phyloP scores from a whole-genome alignment of 2,329 filamentous ascomycete genomes.

The Pseudocercospora crystallina region DNA sequence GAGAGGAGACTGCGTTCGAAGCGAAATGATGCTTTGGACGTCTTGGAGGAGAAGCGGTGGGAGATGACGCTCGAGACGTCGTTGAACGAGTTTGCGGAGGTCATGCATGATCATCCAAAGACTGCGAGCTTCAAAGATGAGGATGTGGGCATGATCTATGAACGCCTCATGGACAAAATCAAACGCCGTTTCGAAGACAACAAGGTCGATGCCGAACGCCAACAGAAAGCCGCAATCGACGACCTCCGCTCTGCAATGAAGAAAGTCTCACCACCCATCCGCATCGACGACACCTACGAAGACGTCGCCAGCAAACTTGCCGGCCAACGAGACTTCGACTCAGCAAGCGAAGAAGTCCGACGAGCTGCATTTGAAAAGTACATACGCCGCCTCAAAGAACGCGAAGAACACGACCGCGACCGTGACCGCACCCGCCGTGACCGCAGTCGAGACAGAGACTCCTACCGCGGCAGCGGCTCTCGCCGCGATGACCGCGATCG shows the following conservation, averaged over 20 bases:
- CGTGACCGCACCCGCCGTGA: conserved; percentile 27
- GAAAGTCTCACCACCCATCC: conserved; percentile 81
- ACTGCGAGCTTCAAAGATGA: conserved; percentile 85
- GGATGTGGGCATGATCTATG: conserved; percentile 76
- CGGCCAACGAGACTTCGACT: conserved; percentile 79
- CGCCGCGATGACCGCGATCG: conserved; percentile 44
- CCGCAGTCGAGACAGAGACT: conserved; percentile 48
- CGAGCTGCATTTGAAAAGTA: conserved; percentile 87
- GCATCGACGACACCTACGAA: conserved; percentile 80
- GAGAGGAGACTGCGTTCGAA: conserved; percentile 57
- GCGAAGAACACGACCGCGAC: conserved; percentile 62
- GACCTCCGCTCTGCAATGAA: conserved; percentile 83
- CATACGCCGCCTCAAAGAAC: conserved; percentile 82
- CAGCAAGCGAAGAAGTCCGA: conserved; percentile 81
- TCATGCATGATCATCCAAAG: conserved; percentile 82
- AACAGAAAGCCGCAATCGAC: conserved; percentile 82
- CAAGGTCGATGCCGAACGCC: conserved; percentile 75
- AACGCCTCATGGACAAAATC: conserved; percentile 84
- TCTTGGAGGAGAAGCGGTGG: conserved; percentile 73
- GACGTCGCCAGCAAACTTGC: conserved; percentile 77
- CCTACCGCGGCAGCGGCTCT: conserved; percentile 50
- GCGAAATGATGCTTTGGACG: conserved; percentile 34
- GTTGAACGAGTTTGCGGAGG: conserved; percentile 79
- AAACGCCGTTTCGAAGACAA: conserved; percentile 79
- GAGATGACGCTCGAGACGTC: conserved; percentile 84